Evolutionary conservation across 1,139 yeast genomes (phyloP), one percentile per base, ranked within the genome.

Genomic region (Entelexis paramagnoliae): DNA sequence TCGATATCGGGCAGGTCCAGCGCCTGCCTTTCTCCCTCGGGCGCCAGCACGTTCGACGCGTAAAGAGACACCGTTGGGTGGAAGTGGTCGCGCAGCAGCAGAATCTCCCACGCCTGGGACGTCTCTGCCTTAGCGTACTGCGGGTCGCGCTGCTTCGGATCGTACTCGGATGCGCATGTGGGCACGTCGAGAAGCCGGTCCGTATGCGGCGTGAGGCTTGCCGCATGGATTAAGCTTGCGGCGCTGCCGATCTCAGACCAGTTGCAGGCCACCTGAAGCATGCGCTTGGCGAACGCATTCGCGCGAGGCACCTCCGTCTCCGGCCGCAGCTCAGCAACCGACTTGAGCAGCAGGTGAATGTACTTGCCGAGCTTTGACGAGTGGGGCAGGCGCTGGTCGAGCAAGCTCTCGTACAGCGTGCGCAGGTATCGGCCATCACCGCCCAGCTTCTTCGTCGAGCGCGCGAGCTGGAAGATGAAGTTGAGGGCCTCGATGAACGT

Each of bases 401-500:
- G 72, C 59, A 91, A 72, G 20, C 95, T 81, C 68, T 91, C 98
- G 66, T 91, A 91, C 54, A 91, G 74, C 0, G 97, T 87, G 64
- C 87, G 78, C 72, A 81, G 89, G 66, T 78, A 93, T 64, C 98
- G 77, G 9, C 20, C 24, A 5, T 28, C 26, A 3, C 41, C 56
- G 29, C 46, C 36, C 19, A 22, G n/a, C 62, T 63, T 46, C 51
- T 51, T 43, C 34, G 50, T 38, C 10, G 62, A 59, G 49, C 63
- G 62, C 4, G 74, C 64, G 56, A 91, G 84, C 64, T 87, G 96
- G 66, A 83, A 80, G 51, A 91, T 79, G 62, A 91, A 77, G 30
- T 84, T 81, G 59, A 93, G 75, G 0, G 98, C 95, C 71, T 93
- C 98, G 32, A 93, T 81, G 10, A 95, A 82, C 2, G 98, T 91